Evolutionary conservation across 2,329 filamentous ascomycete species (phyloP).

Genomic region (Talaromyces sp.): DNA sequence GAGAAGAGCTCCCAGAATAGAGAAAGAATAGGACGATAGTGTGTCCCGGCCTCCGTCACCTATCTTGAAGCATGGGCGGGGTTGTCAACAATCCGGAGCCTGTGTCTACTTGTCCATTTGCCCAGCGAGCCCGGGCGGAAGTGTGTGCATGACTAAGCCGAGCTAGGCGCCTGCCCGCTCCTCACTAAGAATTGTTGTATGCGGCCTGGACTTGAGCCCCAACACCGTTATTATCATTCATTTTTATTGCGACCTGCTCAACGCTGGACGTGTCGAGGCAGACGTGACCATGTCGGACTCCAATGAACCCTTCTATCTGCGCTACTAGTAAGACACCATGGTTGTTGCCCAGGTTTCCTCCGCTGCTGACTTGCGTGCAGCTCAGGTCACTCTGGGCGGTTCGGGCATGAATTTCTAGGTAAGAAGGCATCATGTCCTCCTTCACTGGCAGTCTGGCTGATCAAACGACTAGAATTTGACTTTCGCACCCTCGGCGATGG

Average conservation of each 20-base stretch:
- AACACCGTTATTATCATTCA: neutral
- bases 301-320: constrained; percentile 86
- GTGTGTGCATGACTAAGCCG: constrained; percentile 44
- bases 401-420: constrained; percentile 98
- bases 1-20: constrained; percentile 23
- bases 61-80: constrained; percentile 32
- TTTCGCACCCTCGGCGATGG: constrained; percentile 90
- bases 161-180: constrained; percentile 10
- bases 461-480: constrained; percentile 71
- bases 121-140: constrained; percentile 31
- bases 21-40: constrained; percentile 21
- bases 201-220: neutral
- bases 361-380: constrained; percentile 52
- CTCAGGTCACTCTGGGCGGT: constrained; percentile 94
- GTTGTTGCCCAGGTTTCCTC: constrained; percentile 30
- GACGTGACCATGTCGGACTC: constrained; percentile 45
- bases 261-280: neutral
- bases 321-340: constrained; percentile 76
- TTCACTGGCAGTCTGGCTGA: constrained; percentile 17
- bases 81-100: constrained; percentile 27
- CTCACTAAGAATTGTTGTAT: neutral
- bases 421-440: constrained; percentile 25
- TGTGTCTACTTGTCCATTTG: constrained; percentile 40
- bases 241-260: neutral
- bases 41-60: constrained; percentile 32